Conservation (phyloP, 2,329 filamentous ascomycete genomes). For the Alternaria triticina region DNA sequence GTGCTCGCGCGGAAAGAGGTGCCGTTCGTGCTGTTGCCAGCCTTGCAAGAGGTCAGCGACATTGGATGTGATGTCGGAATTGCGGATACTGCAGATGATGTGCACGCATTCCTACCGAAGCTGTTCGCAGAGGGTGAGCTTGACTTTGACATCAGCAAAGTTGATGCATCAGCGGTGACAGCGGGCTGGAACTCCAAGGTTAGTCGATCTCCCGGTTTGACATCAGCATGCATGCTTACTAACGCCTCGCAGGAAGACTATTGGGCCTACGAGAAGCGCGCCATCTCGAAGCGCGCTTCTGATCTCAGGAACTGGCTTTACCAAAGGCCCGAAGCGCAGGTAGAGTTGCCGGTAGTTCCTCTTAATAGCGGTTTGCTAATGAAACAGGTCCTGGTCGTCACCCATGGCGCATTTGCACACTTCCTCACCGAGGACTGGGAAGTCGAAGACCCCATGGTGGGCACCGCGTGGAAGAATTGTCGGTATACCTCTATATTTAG, state of each 20-base stretch:
- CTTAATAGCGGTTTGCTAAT: conserved; percentile 24
- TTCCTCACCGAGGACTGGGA: conserved; percentile 82
- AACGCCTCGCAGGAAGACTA: conserved; percentile 31
- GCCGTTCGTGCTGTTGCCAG: conserved; percentile 69
- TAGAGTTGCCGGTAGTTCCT: conserved; percentile 5
- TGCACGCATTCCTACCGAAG: conserved; percentile 48
- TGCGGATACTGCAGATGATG: conserved; percentile 48
- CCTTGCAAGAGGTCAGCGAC: conserved; percentile 78
- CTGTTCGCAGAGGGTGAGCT: conserved; percentile 63
- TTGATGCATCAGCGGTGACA: conserved; percentile 68
- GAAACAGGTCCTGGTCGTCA: conserved; percentile 73
- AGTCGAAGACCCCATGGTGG: conserved; percentile 36
- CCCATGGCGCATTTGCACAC: conserved; percentile 84
- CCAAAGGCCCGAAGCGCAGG: conserved; percentile 36
- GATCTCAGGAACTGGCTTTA: conserved; percentile 38
- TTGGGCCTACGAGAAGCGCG: conserved; percentile 37
- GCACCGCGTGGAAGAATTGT: conserved; percentile 44
- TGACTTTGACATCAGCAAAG: conserved; percentile 52
- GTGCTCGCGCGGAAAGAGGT: conserved; percentile 44
- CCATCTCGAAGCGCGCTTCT: conserved; percentile 38
- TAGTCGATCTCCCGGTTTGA: conserved; percentile 1
- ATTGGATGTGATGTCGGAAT: conserved; percentile 77
- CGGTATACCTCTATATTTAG: conserved; percentile 1
- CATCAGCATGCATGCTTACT: conserved; percentile 11
- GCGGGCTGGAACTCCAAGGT: conserved; percentile 76